Percentiles rank a stretch among this genome's conserved stretches.
These are phyloP conservation scores for Termitomyces sp. DNA, from an alignment of 768 basidiomycete genomes.

Conservation along the genomic window DNA sequence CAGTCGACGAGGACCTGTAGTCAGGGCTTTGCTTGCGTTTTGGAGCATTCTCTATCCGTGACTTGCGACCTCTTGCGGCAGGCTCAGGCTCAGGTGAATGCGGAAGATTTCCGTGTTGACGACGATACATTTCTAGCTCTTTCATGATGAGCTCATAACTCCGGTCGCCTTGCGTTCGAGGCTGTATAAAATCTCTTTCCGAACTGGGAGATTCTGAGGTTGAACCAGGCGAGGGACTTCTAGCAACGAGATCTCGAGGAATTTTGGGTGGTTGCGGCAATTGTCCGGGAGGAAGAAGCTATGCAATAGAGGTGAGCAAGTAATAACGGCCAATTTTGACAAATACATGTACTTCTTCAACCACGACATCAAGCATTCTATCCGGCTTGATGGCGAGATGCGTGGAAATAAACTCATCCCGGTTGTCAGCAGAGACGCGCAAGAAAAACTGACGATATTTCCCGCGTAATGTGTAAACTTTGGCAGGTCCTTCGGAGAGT, in stretches of 20 bases:
- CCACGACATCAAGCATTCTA: slow-evolving; percentile 53
- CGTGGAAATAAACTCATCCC: slow-evolving; percentile 49
- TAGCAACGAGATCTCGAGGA: slow-evolving; percentile 23
- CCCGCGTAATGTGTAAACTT: slow-evolving; percentile 63
- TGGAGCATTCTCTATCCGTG: neutral
- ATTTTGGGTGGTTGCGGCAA: slow-evolving; percentile 32
- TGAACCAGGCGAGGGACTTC: slow-evolving; percentile 18
- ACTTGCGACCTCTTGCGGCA: neutral
- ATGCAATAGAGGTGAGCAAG: slow-evolving; percentile 5
- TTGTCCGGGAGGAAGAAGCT: slow-evolving; percentile 36
- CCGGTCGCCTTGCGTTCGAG: slow-evolving; percentile 3
- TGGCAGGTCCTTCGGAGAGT: slow-evolving; percentile 54
- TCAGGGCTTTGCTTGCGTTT: slow-evolving; percentile 6
- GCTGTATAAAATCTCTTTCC: slow-evolving; percentile 10
- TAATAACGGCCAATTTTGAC: neutral
- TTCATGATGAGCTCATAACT: neutral
- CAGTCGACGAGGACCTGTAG: slow-evolving; percentile 1
- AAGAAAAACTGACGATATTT: slow-evolving; percentile 70
- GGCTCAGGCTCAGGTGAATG: neutral
- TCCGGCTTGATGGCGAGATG: slow-evolving; percentile 56
- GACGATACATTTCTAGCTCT: slow-evolving; percentile 8
- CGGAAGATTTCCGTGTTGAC: slow-evolving; percentile 1
- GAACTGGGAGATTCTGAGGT: slow-evolving; percentile 14
- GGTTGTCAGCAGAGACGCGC: slow-evolving; percentile 54
- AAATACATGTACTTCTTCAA: slow-evolving; percentile 51